phyloP scores from a whole-genome alignment of 2,329 filamentous ascomycete species.

The Ophiostoma sp. region DNA sequence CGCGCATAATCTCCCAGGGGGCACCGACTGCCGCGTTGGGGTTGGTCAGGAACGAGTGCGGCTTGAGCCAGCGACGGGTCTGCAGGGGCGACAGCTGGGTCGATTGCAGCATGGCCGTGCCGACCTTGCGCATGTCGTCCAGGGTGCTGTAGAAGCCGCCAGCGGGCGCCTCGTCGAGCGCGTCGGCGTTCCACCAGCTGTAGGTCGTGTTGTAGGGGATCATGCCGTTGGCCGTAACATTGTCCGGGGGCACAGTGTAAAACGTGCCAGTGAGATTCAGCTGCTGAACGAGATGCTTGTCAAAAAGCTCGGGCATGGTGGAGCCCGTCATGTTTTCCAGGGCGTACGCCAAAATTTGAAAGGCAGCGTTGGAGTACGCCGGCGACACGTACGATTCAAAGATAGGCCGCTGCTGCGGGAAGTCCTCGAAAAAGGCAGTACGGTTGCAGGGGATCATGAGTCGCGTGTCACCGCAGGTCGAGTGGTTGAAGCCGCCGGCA shows the following conservation, averaged over 20 bases:
- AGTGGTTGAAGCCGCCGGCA: slow-evolving; percentile 10
- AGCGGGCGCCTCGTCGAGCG: slow-evolving; percentile 32
- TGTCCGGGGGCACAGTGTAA: slow-evolving; percentile 29
- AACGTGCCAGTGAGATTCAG: slow-evolving; percentile 38
- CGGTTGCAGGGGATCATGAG: slow-evolving; percentile 18
- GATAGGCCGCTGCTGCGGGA: slow-evolving; percentile 37
- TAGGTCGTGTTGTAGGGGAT: slow-evolving; percentile 28
- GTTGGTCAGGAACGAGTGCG: slow-evolving; percentile 36
- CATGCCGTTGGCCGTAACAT: slow-evolving; percentile 30
- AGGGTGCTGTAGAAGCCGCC: slow-evolving; percentile 18
- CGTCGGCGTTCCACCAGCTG: slow-evolving; percentile 33
- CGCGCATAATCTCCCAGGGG: slow-evolving; percentile 50
- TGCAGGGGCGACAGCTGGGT: slow-evolving; percentile 41
- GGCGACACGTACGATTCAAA: slow-evolving; percentile 39
- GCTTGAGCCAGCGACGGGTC: slow-evolving; percentile 50
- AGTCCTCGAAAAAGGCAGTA: slow-evolving; percentile 31
- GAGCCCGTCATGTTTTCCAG: slow-evolving; percentile 43
- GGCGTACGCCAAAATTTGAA: slow-evolving; percentile 41
- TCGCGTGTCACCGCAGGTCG: slow-evolving; percentile 15
- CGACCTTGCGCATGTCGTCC: slow-evolving; percentile 46
- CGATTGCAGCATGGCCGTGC: slow-evolving; percentile 44
- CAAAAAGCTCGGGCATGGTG: slow-evolving; percentile 35
- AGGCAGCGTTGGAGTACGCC: slow-evolving; percentile 42
- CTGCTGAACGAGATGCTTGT: slow-evolving; percentile 36
- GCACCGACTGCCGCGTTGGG: slow-evolving; percentile 41